These are phyloP conservation scores for Dunaliella primolecta DNA, from an alignment of 139 green algal species.

Conservation along the genomic window DNA sequence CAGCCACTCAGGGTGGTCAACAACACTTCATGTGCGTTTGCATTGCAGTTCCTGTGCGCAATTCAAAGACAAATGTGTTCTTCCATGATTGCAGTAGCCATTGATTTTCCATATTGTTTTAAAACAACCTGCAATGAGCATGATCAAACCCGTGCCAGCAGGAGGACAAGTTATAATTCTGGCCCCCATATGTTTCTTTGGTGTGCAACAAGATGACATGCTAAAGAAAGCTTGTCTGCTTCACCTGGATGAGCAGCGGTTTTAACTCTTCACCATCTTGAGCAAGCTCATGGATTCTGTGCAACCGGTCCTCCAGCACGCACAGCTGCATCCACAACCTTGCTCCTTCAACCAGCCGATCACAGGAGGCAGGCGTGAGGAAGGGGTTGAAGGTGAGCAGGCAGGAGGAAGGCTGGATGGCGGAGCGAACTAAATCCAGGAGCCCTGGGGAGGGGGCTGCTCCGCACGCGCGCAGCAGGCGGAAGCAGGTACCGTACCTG, in stretches of 20 bases:
- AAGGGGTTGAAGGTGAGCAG: neutral
- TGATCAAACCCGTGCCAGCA: too few species aligned
- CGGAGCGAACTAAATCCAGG: neutral
- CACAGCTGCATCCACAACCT: slow-evolving; percentile 55
- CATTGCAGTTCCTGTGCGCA: slow-evolving; percentile 44
- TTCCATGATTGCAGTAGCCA: too few species aligned
- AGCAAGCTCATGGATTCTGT: neutral
- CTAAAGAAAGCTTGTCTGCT: too few species aligned
- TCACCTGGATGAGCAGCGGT: slow-evolving; percentile 11
- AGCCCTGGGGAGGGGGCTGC: neutral
- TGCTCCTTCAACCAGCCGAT: neutral
- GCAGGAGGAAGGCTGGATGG: neutral
- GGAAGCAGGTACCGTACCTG: neutral
- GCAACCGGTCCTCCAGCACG: slow-evolving; percentile 58
- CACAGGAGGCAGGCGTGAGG: neutral
- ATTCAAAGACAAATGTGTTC: too few species aligned
- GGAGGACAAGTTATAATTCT: too few species aligned
- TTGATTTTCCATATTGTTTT: too few species aligned
- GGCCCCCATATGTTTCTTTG: too few species aligned
- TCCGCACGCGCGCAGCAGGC: neutral
- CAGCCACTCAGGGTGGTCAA: slow-evolving; percentile 45
- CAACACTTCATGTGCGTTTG: slow-evolving; percentile 32
- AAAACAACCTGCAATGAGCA: too few species aligned
- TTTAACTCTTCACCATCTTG: slow-evolving; percentile 7
- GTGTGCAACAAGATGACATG: too few species aligned